A percentile compares a stretch with the other conserved stretches of the same genome.
phyloP scores from a whole-genome alignment of 2,329 filamentous ascomycete species.

The Tolypocladium endophyticum region DNA sequence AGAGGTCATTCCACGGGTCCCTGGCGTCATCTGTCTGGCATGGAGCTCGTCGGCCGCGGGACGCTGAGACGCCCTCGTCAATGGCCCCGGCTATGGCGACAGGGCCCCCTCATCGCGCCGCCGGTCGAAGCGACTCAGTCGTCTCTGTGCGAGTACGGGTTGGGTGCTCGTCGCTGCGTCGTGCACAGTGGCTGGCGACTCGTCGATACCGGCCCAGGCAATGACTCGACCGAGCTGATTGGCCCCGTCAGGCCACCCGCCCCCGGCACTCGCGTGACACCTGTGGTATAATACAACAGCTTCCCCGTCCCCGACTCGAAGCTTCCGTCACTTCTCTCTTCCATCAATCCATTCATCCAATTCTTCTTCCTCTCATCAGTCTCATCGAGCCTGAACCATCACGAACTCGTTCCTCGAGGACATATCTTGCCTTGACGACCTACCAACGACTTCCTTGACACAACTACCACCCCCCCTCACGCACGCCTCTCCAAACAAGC shows the following conservation, averaged over 20 bases:
- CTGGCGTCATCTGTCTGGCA: neutral
- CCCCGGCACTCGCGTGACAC: conserved; percentile 12
- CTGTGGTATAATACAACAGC: conserved; percentile 10
- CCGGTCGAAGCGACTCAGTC: neutral
- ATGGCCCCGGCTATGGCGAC: neutral
- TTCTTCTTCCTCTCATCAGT: conserved; percentile 1
- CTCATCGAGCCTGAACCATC: neutral
- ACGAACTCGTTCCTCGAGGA: neutral
- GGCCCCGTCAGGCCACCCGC: conserved; percentile 2
- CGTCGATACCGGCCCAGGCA: neutral
- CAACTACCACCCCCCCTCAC: neutral
- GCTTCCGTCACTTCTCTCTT: neutral
- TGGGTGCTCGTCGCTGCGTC: neutral
- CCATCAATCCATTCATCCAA: conserved; percentile 1
- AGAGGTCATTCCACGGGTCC: neutral
- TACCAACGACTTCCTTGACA: neutral
- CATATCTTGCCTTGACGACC: neutral
- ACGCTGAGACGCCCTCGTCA: neutral
- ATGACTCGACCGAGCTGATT: conserved; percentile 4
- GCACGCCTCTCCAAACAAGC: neutral
- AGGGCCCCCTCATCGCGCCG: neutral
- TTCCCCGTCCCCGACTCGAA: conserved; percentile 4
- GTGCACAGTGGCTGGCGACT: neutral
- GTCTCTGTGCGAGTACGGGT: too few relatives aligned
- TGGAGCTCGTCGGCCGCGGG: neutral